phyloP scores from a whole-genome alignment of 163 green algal species.

The Picocystis sp. region DNA sequence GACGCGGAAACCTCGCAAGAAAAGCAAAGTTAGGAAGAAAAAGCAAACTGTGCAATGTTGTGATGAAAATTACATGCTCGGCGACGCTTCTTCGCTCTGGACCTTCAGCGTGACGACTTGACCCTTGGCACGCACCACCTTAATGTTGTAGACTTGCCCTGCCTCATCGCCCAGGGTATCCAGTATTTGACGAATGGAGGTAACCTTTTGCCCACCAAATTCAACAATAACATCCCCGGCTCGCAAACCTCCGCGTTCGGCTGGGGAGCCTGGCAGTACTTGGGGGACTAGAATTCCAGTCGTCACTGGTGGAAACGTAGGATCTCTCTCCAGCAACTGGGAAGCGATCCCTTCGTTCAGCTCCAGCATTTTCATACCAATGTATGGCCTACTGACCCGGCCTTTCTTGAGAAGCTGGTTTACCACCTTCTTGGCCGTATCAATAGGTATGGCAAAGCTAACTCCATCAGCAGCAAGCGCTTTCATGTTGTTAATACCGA shows the following conservation, averaged over 20 bases:
- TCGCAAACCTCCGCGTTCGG: conserved; percentile 19
- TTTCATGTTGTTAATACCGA: conserved; percentile 36
- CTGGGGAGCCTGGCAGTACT: conserved; percentile 24
- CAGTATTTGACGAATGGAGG: too few relatives aligned
- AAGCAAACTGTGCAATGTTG: too few relatives aligned
- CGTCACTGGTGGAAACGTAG: conserved; percentile 27
- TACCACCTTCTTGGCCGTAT: conserved; percentile 49
- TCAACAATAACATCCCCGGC: conserved; percentile 38
- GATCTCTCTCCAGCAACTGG: conserved; percentile 25
- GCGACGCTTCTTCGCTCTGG: too few relatives aligned
- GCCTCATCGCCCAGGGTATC: too few relatives aligned
- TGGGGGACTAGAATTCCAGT: conserved; percentile 42
- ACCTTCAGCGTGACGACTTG: too few relatives aligned
- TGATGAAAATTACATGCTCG: too few relatives aligned
- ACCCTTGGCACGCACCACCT: too few relatives aligned
- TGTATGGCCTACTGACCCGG: conserved; percentile 31
- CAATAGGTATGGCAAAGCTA: conserved; percentile 73
- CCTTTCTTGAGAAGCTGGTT: conserved; percentile 34
- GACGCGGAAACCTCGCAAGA: too few relatives aligned
- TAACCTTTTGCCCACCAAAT: conserved; percentile 8
- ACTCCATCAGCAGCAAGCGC: conserved; percentile 59
- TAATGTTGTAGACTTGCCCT: too few relatives aligned
- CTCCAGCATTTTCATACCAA: conserved; percentile 74
- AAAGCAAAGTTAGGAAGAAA: too few relatives aligned
- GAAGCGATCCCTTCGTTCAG: conserved; percentile 33